Evolutionary conservation across 805 yeast genomes (phyloP).

Genomic region (Pichia gijzeniarum): DNA sequence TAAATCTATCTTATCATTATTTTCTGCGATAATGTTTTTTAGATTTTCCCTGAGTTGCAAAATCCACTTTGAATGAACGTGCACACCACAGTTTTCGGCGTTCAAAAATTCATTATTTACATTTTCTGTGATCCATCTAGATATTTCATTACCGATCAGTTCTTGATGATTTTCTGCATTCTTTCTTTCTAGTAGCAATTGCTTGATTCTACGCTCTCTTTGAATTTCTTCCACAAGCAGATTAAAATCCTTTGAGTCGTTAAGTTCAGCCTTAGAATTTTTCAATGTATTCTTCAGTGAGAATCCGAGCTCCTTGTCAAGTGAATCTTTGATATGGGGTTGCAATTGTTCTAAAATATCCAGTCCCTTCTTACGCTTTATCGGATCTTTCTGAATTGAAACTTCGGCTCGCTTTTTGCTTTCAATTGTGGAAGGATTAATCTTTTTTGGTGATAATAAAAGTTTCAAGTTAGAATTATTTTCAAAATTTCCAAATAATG

Average conservation of each 20-base stretch:
- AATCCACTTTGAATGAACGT: conserved; percentile 5
- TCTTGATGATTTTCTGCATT: background rate
- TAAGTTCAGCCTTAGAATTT: background rate
- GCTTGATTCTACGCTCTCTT: conserved; percentile 4
- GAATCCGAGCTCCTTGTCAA: conserved; percentile 11
- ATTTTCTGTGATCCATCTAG: conserved; percentile 3
- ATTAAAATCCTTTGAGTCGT: background rate
- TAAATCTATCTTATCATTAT: background rate
- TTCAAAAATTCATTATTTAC: conserved; percentile 6
- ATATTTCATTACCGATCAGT: background rate
- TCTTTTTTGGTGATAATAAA: conserved; percentile 6
- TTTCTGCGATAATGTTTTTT: background rate
- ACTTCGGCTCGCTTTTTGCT: background rate
- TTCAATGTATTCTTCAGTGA: conserved; percentile 1
- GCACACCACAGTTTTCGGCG: background rate
- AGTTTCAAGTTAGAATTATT: background rate
- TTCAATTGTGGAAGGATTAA: background rate
- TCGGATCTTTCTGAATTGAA: background rate
- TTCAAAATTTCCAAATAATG: conserved; percentile 9
- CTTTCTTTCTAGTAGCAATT: background rate
- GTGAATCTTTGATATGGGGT: conserved; percentile 3
- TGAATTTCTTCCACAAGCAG: conserved; percentile 1
- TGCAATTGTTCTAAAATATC: conserved; percentile 8
- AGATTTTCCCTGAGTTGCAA: background rate
- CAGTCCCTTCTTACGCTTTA: background rate